Conservation (phyloP, 2,329 filamentous ascomycete genomes). For the Venturiaceae sp. region DNA sequence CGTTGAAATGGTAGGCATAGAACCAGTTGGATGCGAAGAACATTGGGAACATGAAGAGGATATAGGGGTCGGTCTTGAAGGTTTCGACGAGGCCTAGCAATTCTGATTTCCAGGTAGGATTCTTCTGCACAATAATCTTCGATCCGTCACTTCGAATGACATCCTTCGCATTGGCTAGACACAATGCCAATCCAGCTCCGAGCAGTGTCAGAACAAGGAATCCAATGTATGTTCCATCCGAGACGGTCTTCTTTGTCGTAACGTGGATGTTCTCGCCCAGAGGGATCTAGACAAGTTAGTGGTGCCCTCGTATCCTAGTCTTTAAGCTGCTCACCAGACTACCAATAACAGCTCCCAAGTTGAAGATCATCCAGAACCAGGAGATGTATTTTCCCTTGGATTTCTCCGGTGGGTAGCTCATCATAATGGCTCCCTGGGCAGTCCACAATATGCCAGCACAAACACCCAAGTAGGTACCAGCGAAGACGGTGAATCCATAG, state of each 20-base stretch:
- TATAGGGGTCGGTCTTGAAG: constrained; percentile 59
- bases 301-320: not conserved
- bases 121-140: constrained; percentile 77
- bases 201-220: constrained; percentile 75
- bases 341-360: constrained; percentile 81
- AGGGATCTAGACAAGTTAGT: constrained; percentile 45
- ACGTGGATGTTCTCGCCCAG: constrained; percentile 62
- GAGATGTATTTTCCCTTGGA: constrained; percentile 84
- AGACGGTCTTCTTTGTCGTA: constrained; percentile 41
- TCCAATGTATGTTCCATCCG: constrained; percentile 76
- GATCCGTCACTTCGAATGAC: constrained; percentile 70
- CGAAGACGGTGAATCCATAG: constrained; percentile 63
- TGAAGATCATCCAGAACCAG: constrained; percentile 94
- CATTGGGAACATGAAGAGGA: constrained; percentile 70
- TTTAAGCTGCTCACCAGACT: constrained; percentile 43
- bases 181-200: constrained; percentile 60
- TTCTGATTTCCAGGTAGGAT: constrained; percentile 78
- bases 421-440: constrained; percentile 78
- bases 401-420: constrained; percentile 74
- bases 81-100: constrained; percentile 67
- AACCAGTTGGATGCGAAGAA: constrained; percentile 75
- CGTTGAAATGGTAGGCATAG: constrained; percentile 71
- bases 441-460: constrained; percentile 77
- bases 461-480: constrained; percentile 65
- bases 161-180: constrained; percentile 60